Conservation (phyloP, 306 rosid genomes). For the Vigna unguiculata region DNA sequence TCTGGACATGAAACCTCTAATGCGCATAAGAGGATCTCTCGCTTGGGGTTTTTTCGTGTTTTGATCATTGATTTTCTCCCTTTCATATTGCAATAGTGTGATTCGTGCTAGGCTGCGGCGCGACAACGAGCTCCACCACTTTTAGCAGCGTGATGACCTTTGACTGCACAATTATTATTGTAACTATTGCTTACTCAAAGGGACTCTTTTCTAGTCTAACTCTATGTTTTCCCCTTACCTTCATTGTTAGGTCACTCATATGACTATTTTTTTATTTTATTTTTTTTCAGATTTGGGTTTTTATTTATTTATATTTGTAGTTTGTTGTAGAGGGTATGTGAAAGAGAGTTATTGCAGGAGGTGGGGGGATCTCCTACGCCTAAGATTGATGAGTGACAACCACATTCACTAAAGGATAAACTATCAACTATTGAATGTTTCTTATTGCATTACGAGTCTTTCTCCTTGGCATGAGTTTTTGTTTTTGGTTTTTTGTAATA, state of each 20-base stretch:
- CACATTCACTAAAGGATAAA: conserved; percentile 97
- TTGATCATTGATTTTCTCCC: too few species aligned
- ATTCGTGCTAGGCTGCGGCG: too few species aligned
- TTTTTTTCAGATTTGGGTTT: conserved; percentile 55
- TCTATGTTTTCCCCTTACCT: conserved; percentile 23
- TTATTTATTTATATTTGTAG: conserved; percentile 27
- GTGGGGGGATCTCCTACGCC: conserved; percentile 73
- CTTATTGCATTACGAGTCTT: conserved; percentile 95
- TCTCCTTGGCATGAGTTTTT: conserved; percentile 96
- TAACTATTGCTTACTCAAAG: conserved; percentile 20
- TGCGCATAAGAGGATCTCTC: too few species aligned
- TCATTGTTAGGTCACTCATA: conserved; percentile 35
- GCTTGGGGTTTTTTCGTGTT: too few species aligned
- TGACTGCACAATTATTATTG: conserved; percentile 45
- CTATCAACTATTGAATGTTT: conserved; percentile 83
- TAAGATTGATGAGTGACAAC: conserved; percentile 82
- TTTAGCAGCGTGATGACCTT: too few species aligned
- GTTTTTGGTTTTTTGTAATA: not conserved
- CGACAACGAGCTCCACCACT: too few species aligned
- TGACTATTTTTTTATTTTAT: not conserved
- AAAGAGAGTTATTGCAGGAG: conserved; percentile 71
- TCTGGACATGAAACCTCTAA: too few species aligned
- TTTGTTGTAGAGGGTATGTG: conserved; percentile 39
- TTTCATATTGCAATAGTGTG: too few species aligned
- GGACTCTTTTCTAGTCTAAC: conserved; percentile 13